Percentiles rank a stretch among this genome's conserved stretches.
These are phyloP conservation scores for Pseudofabraea citricarpa DNA, from an alignment of 2,329 filamentous ascomycete genomes.

Conservation along the genomic window DNA sequence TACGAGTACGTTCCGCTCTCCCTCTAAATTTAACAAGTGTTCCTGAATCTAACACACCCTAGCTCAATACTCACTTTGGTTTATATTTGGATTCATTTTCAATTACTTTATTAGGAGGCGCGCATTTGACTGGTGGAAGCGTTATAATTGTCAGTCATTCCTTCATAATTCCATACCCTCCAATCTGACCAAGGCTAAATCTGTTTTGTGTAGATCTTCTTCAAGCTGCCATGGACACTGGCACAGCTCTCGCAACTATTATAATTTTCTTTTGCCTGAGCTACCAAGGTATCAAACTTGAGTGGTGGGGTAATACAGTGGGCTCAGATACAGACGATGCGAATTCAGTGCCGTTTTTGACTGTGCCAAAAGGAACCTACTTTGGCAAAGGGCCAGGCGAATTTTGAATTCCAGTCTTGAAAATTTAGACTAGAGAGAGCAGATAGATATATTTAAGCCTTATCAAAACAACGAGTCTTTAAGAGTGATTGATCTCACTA, in stretches of 20 bases:
- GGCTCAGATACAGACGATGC: slow-evolving; percentile 30
- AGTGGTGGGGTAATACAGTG: slow-evolving; percentile 57
- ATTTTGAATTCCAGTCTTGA: too few species aligned
- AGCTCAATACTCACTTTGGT: slow-evolving; percentile 58
- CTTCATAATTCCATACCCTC: background rate
- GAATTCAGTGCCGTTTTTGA: slow-evolving; percentile 29
- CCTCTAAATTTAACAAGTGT: background rate
- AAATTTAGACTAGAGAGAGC: too few species aligned
- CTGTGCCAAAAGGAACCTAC: slow-evolving; percentile 22
- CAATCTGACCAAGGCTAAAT: slow-evolving; percentile 7
- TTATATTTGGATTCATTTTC: slow-evolving; percentile 59
- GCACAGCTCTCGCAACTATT: slow-evolving; percentile 61
- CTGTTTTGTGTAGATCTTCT: slow-evolving; percentile 49
- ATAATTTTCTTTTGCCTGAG: slow-evolving; percentile 66
- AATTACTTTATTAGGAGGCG: slow-evolving; percentile 62
- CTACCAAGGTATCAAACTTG: slow-evolving; percentile 49
- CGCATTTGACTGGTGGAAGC: slow-evolving; percentile 68
- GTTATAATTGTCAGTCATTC: slow-evolving; percentile 53
- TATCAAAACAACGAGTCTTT: too few species aligned
- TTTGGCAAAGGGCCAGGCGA: slow-evolving; percentile 29
- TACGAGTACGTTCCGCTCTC: slow-evolving; percentile 54
- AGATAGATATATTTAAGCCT: too few species aligned
- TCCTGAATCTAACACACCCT: background rate
- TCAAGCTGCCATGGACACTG: slow-evolving; percentile 65
- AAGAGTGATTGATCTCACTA: too few species aligned